Percentiles rank a stretch among this genome's conserved stretches.
These are phyloP conservation scores for Populus davidiana DNA, from an alignment of 345 rosid species.

Conservation along the genomic window DNA sequence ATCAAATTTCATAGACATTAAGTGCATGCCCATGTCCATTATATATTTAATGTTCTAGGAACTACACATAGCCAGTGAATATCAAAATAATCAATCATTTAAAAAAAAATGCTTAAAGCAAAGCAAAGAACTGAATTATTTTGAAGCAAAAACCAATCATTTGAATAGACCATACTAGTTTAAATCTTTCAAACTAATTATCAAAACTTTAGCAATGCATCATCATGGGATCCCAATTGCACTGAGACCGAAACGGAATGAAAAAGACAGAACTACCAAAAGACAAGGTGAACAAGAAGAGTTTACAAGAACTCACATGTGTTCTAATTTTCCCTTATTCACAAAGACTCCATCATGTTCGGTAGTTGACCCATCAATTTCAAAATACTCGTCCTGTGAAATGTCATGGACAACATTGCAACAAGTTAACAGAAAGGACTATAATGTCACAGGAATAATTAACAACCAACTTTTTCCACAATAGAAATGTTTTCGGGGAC, in stretches of 20 bases:
- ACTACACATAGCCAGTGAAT: too few species aligned
- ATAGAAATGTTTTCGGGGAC: neutral
- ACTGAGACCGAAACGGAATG: neutral
- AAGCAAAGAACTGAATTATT: too few species aligned
- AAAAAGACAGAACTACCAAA: neutral
- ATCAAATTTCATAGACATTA: too few species aligned
- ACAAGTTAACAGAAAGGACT: neutral
- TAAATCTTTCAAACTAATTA: too few species aligned
- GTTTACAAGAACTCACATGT: conserved; percentile 15
- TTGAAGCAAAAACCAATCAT: too few species aligned
- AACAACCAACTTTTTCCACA: neutral
- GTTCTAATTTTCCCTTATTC: conserved; percentile 23
- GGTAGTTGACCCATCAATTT: conserved; percentile 21
- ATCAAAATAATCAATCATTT: too few species aligned
- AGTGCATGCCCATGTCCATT: too few species aligned
- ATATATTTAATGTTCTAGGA: too few species aligned
- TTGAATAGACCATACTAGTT: too few species aligned
- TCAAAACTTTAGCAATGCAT: neutral
- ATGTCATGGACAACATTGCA: neutral
- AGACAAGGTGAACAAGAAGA: neutral
- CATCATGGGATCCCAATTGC: neutral
- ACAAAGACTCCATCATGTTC: conserved; percentile 29
- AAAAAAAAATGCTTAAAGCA: too few species aligned
- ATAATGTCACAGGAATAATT: neutral
- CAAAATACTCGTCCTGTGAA: conserved; percentile 26